Evolutionary conservation across 805 yeast species (phyloP), one percentile per base, ranked within the genome.

Genomic region (Ogataea zsoltii): DNA sequence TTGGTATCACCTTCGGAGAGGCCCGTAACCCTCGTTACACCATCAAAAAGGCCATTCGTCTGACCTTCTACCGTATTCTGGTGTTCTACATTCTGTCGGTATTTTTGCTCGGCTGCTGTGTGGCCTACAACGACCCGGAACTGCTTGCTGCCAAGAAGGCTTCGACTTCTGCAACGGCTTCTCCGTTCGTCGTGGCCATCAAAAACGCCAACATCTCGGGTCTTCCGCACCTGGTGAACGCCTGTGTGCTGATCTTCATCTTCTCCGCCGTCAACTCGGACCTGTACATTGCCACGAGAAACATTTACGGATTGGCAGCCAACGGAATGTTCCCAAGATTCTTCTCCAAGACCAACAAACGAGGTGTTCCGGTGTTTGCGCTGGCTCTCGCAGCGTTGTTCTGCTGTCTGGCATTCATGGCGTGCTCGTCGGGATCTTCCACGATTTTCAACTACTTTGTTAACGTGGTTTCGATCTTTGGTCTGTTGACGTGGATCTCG

Each of bases 141-240:
- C 67, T 72, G 37, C 49, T 74, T 39, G 59, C 64, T 44, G 81
- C 82, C 13, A 74, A 79, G 14, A 49, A 37, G 18, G 74, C 80
- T 41, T 43, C 67, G n/a, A 67, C 78, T 2, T 69, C 74, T 33
- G 89, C 91, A 2, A 75, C 84, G 33, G 90, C 92, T 16, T 85
- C 94, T 13, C 96, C 96, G 32, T 88, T 87, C 58, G 91, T 87
- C 42, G 82, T 87, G 58, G 96, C 96, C 38, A 83, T 88, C 58
- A 76, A 76, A 50, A 77, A 76, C 54, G 86, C 89, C 14, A 65
- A 73, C 15, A 86, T 88, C 50, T 57, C 62, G 7, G 91, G 80
- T 0, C 69, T 88, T 50, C 90, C 90, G 31, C 85, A 83, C 54
- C 75, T 89, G 39, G 72, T 89, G 58, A 89, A 89, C 63, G 92